Percentiles rank a stretch among this genome's conserved stretches.
Conservation (phyloP, 2,329 filamentous ascomycete species). For the Lachnellula subtilissima region DNA sequence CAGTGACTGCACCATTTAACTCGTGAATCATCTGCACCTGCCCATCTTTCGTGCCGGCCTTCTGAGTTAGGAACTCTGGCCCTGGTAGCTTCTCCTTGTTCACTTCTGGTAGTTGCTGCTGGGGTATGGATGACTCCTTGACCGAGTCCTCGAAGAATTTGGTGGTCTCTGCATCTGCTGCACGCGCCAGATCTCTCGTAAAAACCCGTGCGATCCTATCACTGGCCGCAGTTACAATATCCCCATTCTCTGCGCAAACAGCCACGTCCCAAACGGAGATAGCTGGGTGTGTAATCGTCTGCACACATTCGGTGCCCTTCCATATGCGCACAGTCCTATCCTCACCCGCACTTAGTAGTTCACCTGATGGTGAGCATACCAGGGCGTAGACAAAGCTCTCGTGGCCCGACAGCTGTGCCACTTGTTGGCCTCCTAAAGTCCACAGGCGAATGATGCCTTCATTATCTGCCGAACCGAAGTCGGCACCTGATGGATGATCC, state of each 20-base stretch:
- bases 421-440: slow-evolving; percentile 71
- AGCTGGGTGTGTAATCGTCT: slow-evolving; percentile 94
- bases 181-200: slow-evolving; percentile 63
- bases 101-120: slow-evolving; percentile 75
- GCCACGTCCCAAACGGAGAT: slow-evolving; percentile 95
- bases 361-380: slow-evolving; percentile 70
- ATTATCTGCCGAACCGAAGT: slow-evolving; percentile 94
- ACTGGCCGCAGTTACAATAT: slow-evolving; percentile 90
- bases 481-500: slow-evolving; percentile 73
- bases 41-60: slow-evolving; percentile 89
- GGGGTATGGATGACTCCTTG: slow-evolving; percentile 77
- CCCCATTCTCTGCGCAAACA: slow-evolving; percentile 74
- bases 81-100: slow-evolving; percentile 91
- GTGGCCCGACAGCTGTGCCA: slow-evolving; percentile 78
- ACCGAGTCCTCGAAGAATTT: slow-evolving; percentile 77
- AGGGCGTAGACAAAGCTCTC: slow-evolving; percentile 94
- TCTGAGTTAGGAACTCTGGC: slow-evolving; percentile 76
- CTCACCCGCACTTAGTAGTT: slow-evolving; percentile 86
- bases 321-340: slow-evolving; percentile 91
- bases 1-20: slow-evolving; percentile 73
- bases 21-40: slow-evolving; percentile 91
- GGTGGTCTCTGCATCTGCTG: slow-evolving; percentile 64
- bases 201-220: slow-evolving; percentile 84
- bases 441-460: slow-evolving; percentile 85
- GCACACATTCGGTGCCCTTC: slow-evolving; percentile 75